A percentile compares a stretch with the other conserved stretches of the same genome.
phyloP scores from a whole-genome alignment of 2,329 filamentous ascomycete species.

The Colletotrichum lupini region DNA sequence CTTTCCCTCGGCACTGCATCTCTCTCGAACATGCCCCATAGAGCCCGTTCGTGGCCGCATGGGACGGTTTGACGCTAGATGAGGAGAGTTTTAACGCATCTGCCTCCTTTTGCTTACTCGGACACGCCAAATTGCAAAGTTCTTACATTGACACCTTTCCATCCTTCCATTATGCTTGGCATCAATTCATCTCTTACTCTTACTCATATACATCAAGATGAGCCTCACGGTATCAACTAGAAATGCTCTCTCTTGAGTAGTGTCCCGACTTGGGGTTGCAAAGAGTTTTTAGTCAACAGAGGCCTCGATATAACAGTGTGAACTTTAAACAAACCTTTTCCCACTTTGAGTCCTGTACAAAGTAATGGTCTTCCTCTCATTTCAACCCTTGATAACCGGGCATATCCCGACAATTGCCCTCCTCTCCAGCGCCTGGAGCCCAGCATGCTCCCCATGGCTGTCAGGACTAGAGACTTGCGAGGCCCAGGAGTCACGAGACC shows the following conservation, averaged over 20 bases:
- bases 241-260: background rate
- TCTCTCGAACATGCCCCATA: slow-evolving; percentile 20
- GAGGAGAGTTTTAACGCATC: background rate
- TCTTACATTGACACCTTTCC: background rate
- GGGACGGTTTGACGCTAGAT: slow-evolving; percentile 27
- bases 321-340: background rate
- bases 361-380: background rate
- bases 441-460: too few relatives aligned
- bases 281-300: background rate
- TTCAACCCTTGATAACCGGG: background rate
- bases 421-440: background rate
- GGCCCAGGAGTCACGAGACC: background rate
- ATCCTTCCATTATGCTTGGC: background rate
- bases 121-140: background rate
- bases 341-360: too few relatives aligned
- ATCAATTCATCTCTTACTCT: background rate
- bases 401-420: background rate
- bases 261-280: background rate
- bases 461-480: background rate
- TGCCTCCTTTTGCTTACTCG: slow-evolving; percentile 3
- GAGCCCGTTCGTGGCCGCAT: slow-evolving; percentile 19
- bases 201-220: background rate
- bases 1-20: background rate
- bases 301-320: background rate
- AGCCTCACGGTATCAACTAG: background rate